Base-by-base conservation (phyloP, 805 yeast species). In the Kluyveromyces siamensis region DNA sequence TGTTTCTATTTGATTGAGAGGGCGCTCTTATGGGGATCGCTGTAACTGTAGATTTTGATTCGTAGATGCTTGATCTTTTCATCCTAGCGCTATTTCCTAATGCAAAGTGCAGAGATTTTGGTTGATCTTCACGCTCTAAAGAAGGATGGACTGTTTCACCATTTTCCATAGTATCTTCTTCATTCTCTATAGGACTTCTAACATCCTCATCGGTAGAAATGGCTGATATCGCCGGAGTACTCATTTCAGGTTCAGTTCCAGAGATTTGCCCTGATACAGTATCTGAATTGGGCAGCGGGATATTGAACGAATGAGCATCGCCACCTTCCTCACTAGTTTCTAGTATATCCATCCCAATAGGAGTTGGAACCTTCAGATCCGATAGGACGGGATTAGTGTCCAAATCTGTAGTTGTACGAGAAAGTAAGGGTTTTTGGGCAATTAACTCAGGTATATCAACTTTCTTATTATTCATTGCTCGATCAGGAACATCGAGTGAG, bases 11-110 rank as follows among this genome's bases (percentile, higher is more conserved):
- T 11, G 45, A 43, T 11, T 43, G 21, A 10, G 45, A 43, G 18
- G 56, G 46, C 30, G 56, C 57, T 44, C 66, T 48, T 8, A 62
- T 63, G 6, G 68, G 69, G 6, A 65, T 61, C 0, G 68, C 67
- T 8, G 60, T 63, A 1, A 61, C 67, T 2, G 62, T 60, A 4
- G 68, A 63, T 47, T 58, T 63, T 1, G 67, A 60, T 38, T 64
- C 67, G 50, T 65, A 64, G 21, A 60, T 60, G 41, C 68, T 63
- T 11, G 69, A 63, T 40, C 69, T 52, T 40, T 63, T 62, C 10
- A 45, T 17, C n/a, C 57, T 55, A n/a, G 62, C 58, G 36, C 56
- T 56, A 45, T 57, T 60, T 37, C 50, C 53, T 18, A 63, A 30
- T 13, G 62, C 52, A 41, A 62, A 57, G 18, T 55, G 56, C 40